Evolutionary conservation across 164 flowering plant species (phyloP), one percentile per base, ranked within the genome.

Genomic region (Dillenia turbinata): DNA sequence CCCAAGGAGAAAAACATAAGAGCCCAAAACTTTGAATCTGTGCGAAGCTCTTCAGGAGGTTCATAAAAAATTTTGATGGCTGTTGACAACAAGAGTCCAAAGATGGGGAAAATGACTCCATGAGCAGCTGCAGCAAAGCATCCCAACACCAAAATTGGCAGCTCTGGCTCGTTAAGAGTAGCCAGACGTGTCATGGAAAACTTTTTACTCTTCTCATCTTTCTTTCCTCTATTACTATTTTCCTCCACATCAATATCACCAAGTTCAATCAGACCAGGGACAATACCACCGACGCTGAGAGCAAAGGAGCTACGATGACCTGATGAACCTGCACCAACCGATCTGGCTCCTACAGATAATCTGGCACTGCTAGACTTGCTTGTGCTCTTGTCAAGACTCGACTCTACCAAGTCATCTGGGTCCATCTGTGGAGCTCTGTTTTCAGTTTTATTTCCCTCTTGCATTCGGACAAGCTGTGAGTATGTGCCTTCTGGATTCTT

Each of bases 401-500:
- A 40, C 17, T 50, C 60, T 10, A 51, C 61, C 15, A 12, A 17
- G 0, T 40, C 16, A 43, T 59, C 62, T 45, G 48, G 15, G 10
- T 67, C 75, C 44, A 14, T 12, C 11, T 44, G 6, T 12, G 58
- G 40, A 9, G 33, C 71, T 19, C 64, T 64, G 9, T 66, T 74
- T 2, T 22, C 49, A 46, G 69, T 67, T 19, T 76, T 66, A 7
- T 56, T 61, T 45, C 78, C 78, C 64, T 76, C 83, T 78, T 88
- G 95, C 47, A 86, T 66, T 10, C 59, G 79, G 14, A 86, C 51
- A 3, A 88, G 79, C 55, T 83, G 22, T 19, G 82, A 72, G 66
- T 88, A 88, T 5, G 85, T 83, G 14, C 95, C 91, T 1, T 78
- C 75, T 2, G 84, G 80, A 65, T 87, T 71, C 22, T 19, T 19